Percentiles rank a stretch among this genome's conserved stretches.
phyloP scores from a whole-genome alignment of 148 eudicot species.

The Chenopodium quinoa region DNA sequence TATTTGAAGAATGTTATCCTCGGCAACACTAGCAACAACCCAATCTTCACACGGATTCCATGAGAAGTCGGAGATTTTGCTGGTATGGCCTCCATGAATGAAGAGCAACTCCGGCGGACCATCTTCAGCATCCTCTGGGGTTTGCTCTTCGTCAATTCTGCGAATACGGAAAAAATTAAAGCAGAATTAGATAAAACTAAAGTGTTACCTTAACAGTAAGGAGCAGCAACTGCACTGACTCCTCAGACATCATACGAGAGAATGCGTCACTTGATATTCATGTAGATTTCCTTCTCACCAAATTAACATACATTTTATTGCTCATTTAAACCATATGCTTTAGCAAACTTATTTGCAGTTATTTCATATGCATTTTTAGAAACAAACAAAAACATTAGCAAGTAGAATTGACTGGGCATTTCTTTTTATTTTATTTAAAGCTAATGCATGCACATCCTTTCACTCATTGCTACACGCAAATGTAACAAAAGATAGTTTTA shows the following conservation, averaged over 20 bases:
- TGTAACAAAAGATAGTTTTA: neutral
- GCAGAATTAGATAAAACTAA: neutral
- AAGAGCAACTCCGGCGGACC: constrained; percentile 92
- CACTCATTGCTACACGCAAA: neutral
- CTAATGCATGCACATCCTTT: neutral
- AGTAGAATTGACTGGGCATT: neutral
- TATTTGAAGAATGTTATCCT: constrained; percentile 86
- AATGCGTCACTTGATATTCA: neutral
- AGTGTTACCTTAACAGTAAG: neutral
- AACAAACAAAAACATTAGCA: neutral
- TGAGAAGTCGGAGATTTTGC: constrained; percentile 89
- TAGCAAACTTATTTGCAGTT: neutral
- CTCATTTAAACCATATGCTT: neutral
- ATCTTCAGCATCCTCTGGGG: constrained; percentile 83
- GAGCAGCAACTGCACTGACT: neutral
- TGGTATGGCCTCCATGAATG: constrained; percentile 90
- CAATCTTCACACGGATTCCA: constrained; percentile 93
- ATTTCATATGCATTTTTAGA: neutral
- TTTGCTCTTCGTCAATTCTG: constrained; percentile 71
- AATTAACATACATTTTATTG: neutral
- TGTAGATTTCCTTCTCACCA: neutral
- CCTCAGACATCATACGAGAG: neutral
- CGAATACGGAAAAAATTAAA: neutral
- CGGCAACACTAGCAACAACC: constrained; percentile 86
- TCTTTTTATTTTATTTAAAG: too few relatives aligned